Evolutionary conservation across 2,329 filamentous ascomycete species (phyloP).

Genomic region (Xylaria hypoxylon): DNA sequence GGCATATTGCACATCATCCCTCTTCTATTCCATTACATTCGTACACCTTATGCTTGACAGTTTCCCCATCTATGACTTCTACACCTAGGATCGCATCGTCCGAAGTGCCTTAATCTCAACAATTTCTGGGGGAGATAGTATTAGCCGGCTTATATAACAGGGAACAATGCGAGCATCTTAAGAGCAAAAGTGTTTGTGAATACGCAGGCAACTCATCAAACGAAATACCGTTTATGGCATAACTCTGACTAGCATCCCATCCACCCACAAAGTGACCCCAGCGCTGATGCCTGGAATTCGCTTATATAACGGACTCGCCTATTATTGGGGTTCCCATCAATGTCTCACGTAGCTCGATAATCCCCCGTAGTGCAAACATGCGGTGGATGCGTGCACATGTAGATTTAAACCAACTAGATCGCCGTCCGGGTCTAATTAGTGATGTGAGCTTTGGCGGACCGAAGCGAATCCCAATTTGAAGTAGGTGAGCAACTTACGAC

Average conservation of each 20-base stretch:
- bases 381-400: neutral
- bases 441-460: neutral
- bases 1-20: neutral
- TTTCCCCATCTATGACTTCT: neutral
- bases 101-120: neutral
- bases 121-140: neutral
- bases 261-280: neutral
- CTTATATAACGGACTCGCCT: neutral
- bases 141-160: neutral
- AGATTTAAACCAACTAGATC: neutral
- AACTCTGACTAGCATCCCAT: neutral
- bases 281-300: neutral
- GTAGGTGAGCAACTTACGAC: constrained; percentile 2
- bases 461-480: neutral
- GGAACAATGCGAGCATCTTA: neutral
- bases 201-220: neutral
- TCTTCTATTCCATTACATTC: neutral
- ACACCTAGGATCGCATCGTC: neutral
- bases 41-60: neutral
- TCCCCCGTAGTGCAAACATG: neutral
- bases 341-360: neutral
- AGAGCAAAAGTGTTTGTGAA: neutral
- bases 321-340: neutral
- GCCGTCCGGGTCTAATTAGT: neutral
- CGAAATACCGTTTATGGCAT: neutral